Percentiles rank a stretch among this genome's conserved stretches.
These are phyloP conservation scores for Trichosporon ovoides DNA, from an alignment of 1,284 basidiomycete species.

Conservation along the genomic window DNA sequence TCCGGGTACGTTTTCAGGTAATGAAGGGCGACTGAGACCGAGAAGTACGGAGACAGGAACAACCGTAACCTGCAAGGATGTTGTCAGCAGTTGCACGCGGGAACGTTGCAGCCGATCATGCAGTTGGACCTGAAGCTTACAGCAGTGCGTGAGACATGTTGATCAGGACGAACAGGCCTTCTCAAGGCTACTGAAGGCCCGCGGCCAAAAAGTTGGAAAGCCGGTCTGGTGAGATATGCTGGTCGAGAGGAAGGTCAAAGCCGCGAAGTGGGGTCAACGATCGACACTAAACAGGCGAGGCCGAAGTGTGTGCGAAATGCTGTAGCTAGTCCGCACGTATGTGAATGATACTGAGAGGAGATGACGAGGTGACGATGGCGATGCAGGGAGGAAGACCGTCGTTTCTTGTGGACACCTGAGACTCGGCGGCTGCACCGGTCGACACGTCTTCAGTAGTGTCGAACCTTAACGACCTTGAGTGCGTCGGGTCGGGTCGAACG, in stretches of 20 bases:
- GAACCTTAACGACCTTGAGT: background rate
- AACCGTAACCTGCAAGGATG: constrained; percentile 60
- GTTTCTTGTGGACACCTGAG: background rate
- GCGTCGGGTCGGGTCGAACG: background rate
- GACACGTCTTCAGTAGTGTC: background rate
- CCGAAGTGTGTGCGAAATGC: too few species aligned
- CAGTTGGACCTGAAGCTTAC: constrained; percentile 23
- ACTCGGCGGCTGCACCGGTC: background rate
- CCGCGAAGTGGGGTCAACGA: too few species aligned
- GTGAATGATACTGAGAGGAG: too few species aligned
- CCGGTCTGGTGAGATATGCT: background rate
- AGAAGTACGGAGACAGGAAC: constrained; percentile 86
- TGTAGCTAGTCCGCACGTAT: too few species aligned
- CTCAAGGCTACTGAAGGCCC: background rate
- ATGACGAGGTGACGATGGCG: background rate
- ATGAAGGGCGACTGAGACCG: constrained; percentile 83
- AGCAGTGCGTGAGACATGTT: constrained; percentile 37
- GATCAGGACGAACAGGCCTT: constrained; percentile 6
- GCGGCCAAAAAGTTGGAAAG: constrained; percentile 5
- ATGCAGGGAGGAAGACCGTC: too few species aligned
- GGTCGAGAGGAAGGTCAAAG: too few species aligned
- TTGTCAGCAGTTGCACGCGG: background rate
- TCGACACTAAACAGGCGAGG: too few species aligned
- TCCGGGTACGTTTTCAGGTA: constrained; percentile 84
- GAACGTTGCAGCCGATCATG: background rate